Percentiles rank a stretch among this genome's conserved stretches.
phyloP scores from a whole-genome alignment of 139 green algal species.

The Volvox reticuliferus region DNA sequence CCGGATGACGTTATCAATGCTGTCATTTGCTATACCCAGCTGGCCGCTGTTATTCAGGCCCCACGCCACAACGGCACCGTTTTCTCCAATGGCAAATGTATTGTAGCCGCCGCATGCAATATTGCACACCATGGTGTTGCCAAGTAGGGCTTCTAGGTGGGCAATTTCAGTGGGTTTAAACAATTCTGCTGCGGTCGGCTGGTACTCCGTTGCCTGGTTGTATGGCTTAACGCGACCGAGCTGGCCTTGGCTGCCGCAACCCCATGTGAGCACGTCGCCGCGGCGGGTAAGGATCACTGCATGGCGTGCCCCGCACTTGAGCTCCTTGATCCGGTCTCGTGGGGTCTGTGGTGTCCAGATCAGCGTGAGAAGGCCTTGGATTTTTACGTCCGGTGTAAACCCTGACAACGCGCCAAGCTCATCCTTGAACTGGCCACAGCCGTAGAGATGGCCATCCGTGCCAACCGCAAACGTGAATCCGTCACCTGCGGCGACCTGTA shows the following conservation, averaged over 20 bases:
- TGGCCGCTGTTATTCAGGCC: slow-evolving; percentile 95
- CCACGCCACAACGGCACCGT: slow-evolving; percentile 78
- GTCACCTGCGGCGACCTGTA: slow-evolving; percentile 86
- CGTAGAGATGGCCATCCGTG: slow-evolving; percentile 79
- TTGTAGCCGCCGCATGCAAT: slow-evolving; percentile 69
- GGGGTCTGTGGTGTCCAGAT: slow-evolving; percentile 62
- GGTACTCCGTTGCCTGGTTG: slow-evolving; percentile 41
- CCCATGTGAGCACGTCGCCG: slow-evolving; percentile 85
- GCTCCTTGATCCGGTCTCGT: slow-evolving; percentile 60
- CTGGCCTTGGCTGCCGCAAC: slow-evolving; percentile 85
- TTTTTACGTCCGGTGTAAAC: slow-evolving; percentile 68
- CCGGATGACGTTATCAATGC: slow-evolving; percentile 41
- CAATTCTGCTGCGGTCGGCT: slow-evolving; percentile 51
- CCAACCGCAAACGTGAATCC: slow-evolving; percentile 86
- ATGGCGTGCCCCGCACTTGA: slow-evolving; percentile 83
- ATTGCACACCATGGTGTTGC: slow-evolving; percentile 21
- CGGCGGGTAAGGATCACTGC: slow-evolving; percentile 67
- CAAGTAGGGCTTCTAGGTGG: neutral
- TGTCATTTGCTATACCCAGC: slow-evolving; percentile 68
- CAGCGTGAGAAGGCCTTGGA: slow-evolving; percentile 56
- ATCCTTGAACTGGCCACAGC: slow-evolving; percentile 90
- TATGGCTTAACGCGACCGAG: slow-evolving; percentile 78
- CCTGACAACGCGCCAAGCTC: slow-evolving; percentile 78
- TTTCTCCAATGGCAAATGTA: slow-evolving; percentile 75
- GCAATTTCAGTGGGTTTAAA: slow-evolving; percentile 61